Evolutionary conservation across 2,329 filamentous ascomycete species (phyloP), one percentile per base, ranked within the genome.

Genomic region (Ceratocystis cubensis): DNA sequence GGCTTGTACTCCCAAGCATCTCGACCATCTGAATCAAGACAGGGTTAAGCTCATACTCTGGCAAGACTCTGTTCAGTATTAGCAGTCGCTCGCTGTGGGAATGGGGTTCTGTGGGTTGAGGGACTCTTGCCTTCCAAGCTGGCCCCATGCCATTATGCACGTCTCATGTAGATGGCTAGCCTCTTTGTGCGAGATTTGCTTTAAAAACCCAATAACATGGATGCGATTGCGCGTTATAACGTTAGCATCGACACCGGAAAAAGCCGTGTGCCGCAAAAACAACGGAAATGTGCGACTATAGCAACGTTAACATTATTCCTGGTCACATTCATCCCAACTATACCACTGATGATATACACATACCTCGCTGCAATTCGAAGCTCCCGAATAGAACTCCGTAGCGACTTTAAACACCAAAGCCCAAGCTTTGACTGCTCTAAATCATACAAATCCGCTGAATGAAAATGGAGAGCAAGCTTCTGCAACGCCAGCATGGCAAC

Each of bases 361-460:
- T 78, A 87, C 79, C 88, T 88, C 67, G 92, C 88, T 46, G 88
- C 88, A 71, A 96, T 83, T 41, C 93, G 86, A 33, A 97, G 78
- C 73, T 97, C 94, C 72, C 93, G 84, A 22, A 91, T 75, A 1
- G 92, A 95, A 74, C 92, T 96, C 69, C 87, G 86, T 48, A 97
- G 78, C 0, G 88, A 90, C 70, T 88, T 84, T 3, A 96, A 77
- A 72, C 91, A 92, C 83, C 89, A 93, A 71, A 92, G 86, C 0
- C 89, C 91, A 50, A 90, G 77, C 0, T 77, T 74, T 7, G 89
- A 91, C 1, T 77, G 78, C 67, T 86, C 83, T 1, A 96, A 77
- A 69, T 89, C 84, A 37, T 93, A 76, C 65, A 88, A 78, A 2
- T 80, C 78, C 0, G 77, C 69, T 64, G 84, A 80, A 17, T 79